phyloP scores from a whole-genome alignment of 305 asterid genomes.

The Ilex paraguariensis region DNA sequence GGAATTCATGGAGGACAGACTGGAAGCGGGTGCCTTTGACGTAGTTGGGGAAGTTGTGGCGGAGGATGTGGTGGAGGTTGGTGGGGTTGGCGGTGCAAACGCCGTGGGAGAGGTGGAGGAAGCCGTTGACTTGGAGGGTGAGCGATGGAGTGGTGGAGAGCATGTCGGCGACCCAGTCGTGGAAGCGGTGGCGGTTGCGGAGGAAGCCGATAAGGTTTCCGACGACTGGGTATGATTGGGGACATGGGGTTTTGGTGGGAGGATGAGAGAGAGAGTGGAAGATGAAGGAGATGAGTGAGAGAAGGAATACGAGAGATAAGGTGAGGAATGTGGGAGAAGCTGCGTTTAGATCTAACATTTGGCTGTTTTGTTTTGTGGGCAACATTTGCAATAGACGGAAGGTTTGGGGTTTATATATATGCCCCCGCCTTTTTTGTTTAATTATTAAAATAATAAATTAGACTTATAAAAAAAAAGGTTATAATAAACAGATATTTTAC shows the following conservation, averaged over 20 bases:
- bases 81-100: constrained; percentile 37
- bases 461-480: no score
- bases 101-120: constrained; percentile 14
- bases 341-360: background rate
- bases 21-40: constrained; percentile 32
- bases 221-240: constrained; percentile 35
- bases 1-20: constrained; percentile 27
- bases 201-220: constrained; percentile 38
- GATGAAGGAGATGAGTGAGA: background rate
- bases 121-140: constrained; percentile 37
- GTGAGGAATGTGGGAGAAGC: background rate
- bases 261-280: background rate
- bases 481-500: no score
- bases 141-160: constrained; percentile 30
- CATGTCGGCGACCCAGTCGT: constrained; percentile 36
- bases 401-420: no score
- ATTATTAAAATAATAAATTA: no score
- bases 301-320: background rate
- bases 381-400: no score
- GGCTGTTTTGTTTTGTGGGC: no score
- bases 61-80: constrained; percentile 32
- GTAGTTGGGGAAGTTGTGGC: constrained; percentile 31
- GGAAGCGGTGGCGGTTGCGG: constrained; percentile 32
- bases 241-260: constrained; percentile 11
- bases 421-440: no score